Base-by-base conservation (phyloP, 2,329 filamentous ascomycete species). In the Epichloe typhina region DNA sequence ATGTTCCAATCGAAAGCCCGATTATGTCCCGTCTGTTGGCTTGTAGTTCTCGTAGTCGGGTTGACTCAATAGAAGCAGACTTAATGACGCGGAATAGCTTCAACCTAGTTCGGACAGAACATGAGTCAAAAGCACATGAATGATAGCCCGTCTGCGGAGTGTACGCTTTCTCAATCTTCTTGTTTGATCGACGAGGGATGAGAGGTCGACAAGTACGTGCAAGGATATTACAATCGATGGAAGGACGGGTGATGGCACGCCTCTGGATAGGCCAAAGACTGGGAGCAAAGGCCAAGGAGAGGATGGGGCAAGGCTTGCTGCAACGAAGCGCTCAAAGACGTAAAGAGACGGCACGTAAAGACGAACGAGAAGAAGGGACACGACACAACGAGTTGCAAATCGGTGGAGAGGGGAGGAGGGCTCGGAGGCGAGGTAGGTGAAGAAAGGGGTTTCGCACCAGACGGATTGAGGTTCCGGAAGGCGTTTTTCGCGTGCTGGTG, bases 1-100 rank as follows among this genome's bases (percentile, higher is more conserved):
- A 61, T 66, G 64, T 61, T 65, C 60, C 65, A 64, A 63, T 65
- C 60, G 56, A 60, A 58, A 21, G 26, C 13, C 19, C 15, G 37
- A 41, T 26, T 42, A 19, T 40, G 33, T 45, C 15, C 38, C 33
- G 3, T 39, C 21, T 31, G 19, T 37, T 46, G 21, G 6, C 21
- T 26, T n/a, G 17, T 3, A 15, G 9, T 5, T 42, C 26, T 41
- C 15, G 42, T 19, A 17, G 35, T 35, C 2, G 36, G 23, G 56
- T 53, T 53, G 54, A 56, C 59, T 60, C 55, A 52, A 52, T 31
- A 58, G 50, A 58, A 59, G 58, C 60, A 60, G 58, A 62, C 59
- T 57, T 54, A 53, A 46, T 56, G 60, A 64, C 64, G 64, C 55
- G 60, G 39, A 58, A 15, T 15, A 42, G 46, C 59, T 55, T 57